Base-by-base conservation (phyloP, 2,329 filamentous ascomycete genomes). In the Paraphaeosphaeria minitans region DNA sequence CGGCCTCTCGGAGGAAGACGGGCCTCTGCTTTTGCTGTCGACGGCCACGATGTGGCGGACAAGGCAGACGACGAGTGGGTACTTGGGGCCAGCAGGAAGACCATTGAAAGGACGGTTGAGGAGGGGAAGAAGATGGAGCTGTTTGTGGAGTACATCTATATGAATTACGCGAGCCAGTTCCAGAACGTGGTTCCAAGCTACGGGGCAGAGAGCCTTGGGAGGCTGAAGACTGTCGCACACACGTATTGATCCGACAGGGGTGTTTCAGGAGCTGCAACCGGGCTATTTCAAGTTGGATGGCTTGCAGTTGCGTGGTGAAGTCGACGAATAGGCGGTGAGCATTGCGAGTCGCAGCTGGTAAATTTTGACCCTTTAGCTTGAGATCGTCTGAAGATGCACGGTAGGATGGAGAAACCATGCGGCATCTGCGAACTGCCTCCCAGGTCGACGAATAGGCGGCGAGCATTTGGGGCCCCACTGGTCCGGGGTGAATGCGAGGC, bases 81-180 rank as follows among this genome's bases (percentile, higher is more conserved):
- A 4, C 49, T 72, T 13, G 19, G 50, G 10, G 64, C 65, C 8
- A 60, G 61, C n/a, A 55, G 53, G 12, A 62, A 46, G 4, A 58
- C 73, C 46, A 62, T 29, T 59, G 62, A 24, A n/a, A 57, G 4
- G 54, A 37, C n/a, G 47, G 53, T 3, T 63, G 48, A 12, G 16
- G 55, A 52, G 21, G 49, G 24, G 13, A 53, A 52, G 21, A 35
- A 37, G 22, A 45, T 53, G 35, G 60, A 60, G 2, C 31, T 70
- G 31, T 47, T 56, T 8, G 59, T 60, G 10, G 61, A 64, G 19
- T 82, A 73, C 56, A 61, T 80, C 24, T 83, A 82, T 62, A 78
- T 82, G 76, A 83, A 82, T 64, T 82, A 83, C 58, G 81, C 80
- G 7, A 74, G 73, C 54, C 70, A 74, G 66, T 78, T 70, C 56